Conservation (phyloP, 371 early-diverging fungal genomes). For the Apophysomyces ossiformis region DNA sequence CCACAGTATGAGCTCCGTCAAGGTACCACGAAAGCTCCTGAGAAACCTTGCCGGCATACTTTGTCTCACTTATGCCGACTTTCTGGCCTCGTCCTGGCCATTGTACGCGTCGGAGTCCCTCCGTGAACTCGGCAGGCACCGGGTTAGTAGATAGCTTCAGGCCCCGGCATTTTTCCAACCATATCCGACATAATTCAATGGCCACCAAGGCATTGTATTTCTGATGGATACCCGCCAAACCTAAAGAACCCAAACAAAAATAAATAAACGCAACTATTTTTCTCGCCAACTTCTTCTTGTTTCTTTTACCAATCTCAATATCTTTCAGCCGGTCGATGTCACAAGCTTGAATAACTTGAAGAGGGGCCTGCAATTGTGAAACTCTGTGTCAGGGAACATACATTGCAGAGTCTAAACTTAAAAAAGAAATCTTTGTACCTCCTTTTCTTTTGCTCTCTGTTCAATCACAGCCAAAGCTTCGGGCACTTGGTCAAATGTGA, state of each 20-base stretch:
- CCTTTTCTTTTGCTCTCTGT: slow-evolving; percentile 69
- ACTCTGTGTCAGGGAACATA: neutral
- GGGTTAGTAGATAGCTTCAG: slow-evolving; percentile 23
- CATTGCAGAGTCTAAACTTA: neutral
- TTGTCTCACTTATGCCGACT: slow-evolving; percentile 35
- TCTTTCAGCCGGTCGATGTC: slow-evolving; percentile 18
- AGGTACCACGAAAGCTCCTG: slow-evolving; percentile 72
- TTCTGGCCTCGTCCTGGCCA: slow-evolving; percentile 95
- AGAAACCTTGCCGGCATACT: slow-evolving; percentile 41
- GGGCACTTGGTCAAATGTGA: slow-evolving; percentile 73
- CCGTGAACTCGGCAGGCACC: slow-evolving; percentile 53
- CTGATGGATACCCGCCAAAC: slow-evolving; percentile 87
- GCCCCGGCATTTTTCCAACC: slow-evolving; percentile 56
- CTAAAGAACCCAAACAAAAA: slow-evolving; percentile 29
- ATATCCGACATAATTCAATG: slow-evolving; percentile 64
- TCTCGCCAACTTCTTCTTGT: neutral
- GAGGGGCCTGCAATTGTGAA: slow-evolving; percentile 14
- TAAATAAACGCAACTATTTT: neutral
- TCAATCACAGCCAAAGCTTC: slow-evolving; percentile 75
- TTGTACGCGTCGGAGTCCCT: slow-evolving; percentile 66
- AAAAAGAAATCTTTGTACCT: slow-evolving; percentile 35
- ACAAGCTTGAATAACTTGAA: slow-evolving; percentile 22
- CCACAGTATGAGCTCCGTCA: slow-evolving; percentile 96
- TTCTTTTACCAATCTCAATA: slow-evolving; percentile 21
- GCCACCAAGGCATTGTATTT: slow-evolving; percentile 85